These are phyloP conservation scores for Mycena crocata DNA, from an alignment of 768 basidiomycete species.

Conservation along the genomic window DNA sequence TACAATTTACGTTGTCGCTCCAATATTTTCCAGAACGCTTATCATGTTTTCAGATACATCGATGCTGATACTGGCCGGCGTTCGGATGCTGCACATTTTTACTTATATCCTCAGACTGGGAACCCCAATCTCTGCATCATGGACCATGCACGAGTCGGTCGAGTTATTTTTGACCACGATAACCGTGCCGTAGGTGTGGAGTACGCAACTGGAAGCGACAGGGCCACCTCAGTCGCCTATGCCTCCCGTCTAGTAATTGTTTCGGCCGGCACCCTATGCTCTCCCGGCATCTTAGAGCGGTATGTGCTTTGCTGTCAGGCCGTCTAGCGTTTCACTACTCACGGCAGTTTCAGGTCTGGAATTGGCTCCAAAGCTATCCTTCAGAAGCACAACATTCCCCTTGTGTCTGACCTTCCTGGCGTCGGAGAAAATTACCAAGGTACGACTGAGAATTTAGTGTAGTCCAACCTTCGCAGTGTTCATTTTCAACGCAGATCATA, in stretches of 20 bases:
- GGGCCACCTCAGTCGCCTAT: conserved; percentile 34
- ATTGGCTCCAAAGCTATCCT: conserved; percentile 69
- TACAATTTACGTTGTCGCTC: no score
- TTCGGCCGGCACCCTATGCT: conserved; percentile 65
- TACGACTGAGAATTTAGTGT: background rate
- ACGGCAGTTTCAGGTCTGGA: conserved; percentile 62
- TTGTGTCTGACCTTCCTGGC: conserved; percentile 56
- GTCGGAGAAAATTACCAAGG: conserved; percentile 43
- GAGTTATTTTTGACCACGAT: conserved; percentile 60
- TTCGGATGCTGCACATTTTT: conserved; percentile 67
- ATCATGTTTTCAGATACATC: conserved; percentile 68
- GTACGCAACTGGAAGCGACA: conserved; percentile 45
- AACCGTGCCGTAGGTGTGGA: conserved; percentile 61
- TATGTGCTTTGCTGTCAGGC: background rate
- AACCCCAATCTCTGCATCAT: conserved; percentile 56
- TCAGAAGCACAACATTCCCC: conserved; percentile 56
- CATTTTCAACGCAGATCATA: background rate
- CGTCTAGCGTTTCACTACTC: background rate
- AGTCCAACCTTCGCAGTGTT: background rate
- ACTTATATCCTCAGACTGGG: conserved; percentile 57
- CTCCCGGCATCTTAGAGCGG: conserved; percentile 67
- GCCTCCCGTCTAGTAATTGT: conserved; percentile 61
- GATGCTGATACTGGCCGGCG: conserved; percentile 63
- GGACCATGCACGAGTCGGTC: conserved; percentile 54
- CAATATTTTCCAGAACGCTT: no score